Base-by-base conservation (phyloP, 306 rosid genomes). In the Arachis stenosperma region DNA sequence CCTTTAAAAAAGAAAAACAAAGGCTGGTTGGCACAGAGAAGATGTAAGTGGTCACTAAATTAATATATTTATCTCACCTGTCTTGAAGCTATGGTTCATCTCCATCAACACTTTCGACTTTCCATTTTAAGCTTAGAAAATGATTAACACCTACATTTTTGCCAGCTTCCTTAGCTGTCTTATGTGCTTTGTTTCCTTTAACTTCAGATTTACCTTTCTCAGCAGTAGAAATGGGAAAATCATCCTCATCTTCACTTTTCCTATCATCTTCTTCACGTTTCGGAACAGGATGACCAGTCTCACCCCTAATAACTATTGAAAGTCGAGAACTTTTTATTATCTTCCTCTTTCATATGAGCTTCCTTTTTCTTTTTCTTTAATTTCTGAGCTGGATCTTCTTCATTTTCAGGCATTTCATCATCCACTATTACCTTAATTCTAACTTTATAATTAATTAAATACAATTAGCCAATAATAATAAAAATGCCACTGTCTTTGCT, bases 191-290 rank as follows among this genome's bases (percentile, higher is more conserved):
- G 27, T 22, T 22, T 22, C 27, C 27, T 22, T 22, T 22, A 22
- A 22, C 27, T 22, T 22, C 27, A 22, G 27, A 22, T 22, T 22
- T 22, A 22, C 27, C 27, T 22, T 22, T 22, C 59, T 76, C 60
- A 11, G 81, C 51, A 27, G 76, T 22, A 64, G 90, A 82, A 78
- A 91, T 71, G 46, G 98, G 98, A 85, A 95, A 95, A 40, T 98
- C 99, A 73, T 91, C 99, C 70, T 80, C 99, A 71, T 91, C 84
- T 75, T 90, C 96, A 78, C 90, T 22, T 22, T 22, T 1, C 1
- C 27, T 22, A 22, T 22, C 27, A 22, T 22, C 27, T 22, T 22
- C 91, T 83, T 95, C 99, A 77, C 92, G 91, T 79, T 90, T 96
- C 81, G 85, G 51, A 73, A 81, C 84, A 56, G 83, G 73, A 5